Evolutionary conservation across 2,329 filamentous ascomycete genomes (phyloP).

Genomic region (Microsporum ferrugineum): DNA sequence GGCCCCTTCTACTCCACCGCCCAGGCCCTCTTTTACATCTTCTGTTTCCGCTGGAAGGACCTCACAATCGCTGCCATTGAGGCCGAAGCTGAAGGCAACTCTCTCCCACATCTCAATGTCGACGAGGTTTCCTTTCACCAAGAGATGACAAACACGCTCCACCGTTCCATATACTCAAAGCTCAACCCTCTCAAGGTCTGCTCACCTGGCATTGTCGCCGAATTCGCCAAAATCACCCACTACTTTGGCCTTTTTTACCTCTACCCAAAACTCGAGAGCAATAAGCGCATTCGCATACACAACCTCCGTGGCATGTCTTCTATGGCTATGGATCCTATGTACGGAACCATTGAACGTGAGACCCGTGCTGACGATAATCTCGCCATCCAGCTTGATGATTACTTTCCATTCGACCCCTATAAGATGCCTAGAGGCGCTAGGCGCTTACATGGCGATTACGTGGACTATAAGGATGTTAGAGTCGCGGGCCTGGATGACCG

Average conservation of each 20-base stretch:
- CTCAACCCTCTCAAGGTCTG: conserved; percentile 95
- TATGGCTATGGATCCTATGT: conserved; percentile 26
- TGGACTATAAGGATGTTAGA: conserved; percentile 55
- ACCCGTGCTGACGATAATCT: conserved; percentile 55
- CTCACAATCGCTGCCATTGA: conserved; percentile 51
- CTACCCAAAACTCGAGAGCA: conserved; percentile 75
- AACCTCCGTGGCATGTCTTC: conserved; percentile 44
- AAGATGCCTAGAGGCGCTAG: conserved; percentile 73
- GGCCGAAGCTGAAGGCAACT: conserved; percentile 41
- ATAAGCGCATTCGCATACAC: conserved; percentile 76
- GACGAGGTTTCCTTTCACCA: conserved; percentile 70
- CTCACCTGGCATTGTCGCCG: conserved; percentile 75
- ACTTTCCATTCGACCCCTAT: conserved; percentile 97
- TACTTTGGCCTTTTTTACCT: conserved; percentile 84
- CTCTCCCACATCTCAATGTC: conserved; percentile 44
- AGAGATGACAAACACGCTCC: conserved; percentile 61
- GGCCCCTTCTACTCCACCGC: conserved; percentile 74
- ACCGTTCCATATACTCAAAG: conserved; percentile 68
- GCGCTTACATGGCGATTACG: conserved; percentile 78
- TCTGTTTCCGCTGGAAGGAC: conserved; percentile 96
- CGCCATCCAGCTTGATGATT: conserved; percentile 77
- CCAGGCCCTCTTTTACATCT: conserved; percentile 88
- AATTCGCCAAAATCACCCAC: conserved; percentile 80
- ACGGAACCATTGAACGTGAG: conserved; percentile 42
- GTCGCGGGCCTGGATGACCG: conserved; percentile 57